These are phyloP conservation scores for Blastocystis sp. DNA, from an alignment of 352 stramenopile genomes.

Conservation along the genomic window DNA sequence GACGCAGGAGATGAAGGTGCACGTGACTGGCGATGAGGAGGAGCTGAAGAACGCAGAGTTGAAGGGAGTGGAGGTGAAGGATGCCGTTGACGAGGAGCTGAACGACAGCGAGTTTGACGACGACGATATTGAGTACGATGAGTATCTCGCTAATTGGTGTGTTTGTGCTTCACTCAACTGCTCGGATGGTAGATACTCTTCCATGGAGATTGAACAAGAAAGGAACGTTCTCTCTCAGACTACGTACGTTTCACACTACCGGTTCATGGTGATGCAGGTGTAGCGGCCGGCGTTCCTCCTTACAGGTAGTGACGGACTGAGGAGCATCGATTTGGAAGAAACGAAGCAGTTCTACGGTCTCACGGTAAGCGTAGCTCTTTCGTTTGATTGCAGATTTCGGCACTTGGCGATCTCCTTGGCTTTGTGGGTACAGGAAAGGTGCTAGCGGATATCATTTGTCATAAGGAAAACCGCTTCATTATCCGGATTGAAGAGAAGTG, in stretches of 20 bases:
- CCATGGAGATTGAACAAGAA: not conserved
- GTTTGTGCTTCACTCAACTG: not conserved
- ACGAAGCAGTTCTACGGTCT: not conserved
- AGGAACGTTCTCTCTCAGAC: not conserved
- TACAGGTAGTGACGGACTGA: not conserved
- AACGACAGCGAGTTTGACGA: slow-evolving; percentile 45
- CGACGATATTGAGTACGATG: slow-evolving; percentile 41
- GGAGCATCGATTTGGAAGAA: not conserved
- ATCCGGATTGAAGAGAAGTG: not conserved
- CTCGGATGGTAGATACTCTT: too few relatives aligned
- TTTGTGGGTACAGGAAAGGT: not conserved
- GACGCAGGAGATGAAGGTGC: not conserved
- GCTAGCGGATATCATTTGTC: not conserved
- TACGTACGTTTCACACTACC: not conserved
- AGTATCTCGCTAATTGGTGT: slow-evolving; percentile 40
- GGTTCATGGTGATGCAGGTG: not conserved
- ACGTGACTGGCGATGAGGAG: slow-evolving; percentile 48
- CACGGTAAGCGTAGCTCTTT: not conserved
- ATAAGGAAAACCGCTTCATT: not conserved
- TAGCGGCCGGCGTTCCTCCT: not conserved
- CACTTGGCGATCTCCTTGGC: not conserved
- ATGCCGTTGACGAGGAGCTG: slow-evolving; percentile 29
- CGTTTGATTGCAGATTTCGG: not conserved
- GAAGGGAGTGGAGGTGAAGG: not conserved
- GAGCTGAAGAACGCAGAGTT: not conserved